phyloP scores from a whole-genome alignment of 495 filamentous ascomycete genomes.

The Aspergillus nidulans region DNA sequence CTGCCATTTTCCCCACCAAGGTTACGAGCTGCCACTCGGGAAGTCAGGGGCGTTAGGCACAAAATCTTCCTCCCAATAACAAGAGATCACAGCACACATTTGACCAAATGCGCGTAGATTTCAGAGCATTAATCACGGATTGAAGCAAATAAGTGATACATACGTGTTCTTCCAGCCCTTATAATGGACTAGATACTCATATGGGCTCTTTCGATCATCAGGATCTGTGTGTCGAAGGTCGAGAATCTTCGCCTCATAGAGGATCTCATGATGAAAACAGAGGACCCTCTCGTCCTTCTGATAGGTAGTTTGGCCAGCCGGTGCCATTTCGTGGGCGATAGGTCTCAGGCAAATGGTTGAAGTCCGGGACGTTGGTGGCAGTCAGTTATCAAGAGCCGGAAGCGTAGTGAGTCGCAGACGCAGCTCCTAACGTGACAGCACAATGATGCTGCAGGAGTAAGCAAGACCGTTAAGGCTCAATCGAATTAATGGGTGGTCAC shows the following conservation, averaged over 20 bases:
- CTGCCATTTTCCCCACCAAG: conserved; percentile 1
- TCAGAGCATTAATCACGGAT: background rate
- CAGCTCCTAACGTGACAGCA: background rate
- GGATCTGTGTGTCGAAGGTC: conserved; percentile 62
- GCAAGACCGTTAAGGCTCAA: background rate
- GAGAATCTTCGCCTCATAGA: conserved; percentile 95
- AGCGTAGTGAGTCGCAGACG: background rate
- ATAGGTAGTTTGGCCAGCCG: conserved; percentile 58
- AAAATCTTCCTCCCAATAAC: background rate
- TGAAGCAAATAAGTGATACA: conserved; percentile 30
- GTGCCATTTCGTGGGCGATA: conserved; percentile 49
- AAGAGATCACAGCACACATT: background rate
- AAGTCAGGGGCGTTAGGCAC: conserved; percentile 7
- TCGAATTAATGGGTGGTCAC: background rate
- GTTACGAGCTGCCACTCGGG: conserved; percentile 2
- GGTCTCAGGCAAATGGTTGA: background rate
- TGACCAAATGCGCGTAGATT: background rate
- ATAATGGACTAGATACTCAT: conserved; percentile 90
- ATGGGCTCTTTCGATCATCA: conserved; percentile 68
- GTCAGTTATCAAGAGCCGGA: background rate
- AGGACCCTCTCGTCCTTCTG: conserved; percentile 88
- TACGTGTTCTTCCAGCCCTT: conserved; percentile 98
- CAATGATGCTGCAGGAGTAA: background rate
- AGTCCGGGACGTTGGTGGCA: background rate
- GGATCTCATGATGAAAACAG: conserved; percentile 93